phyloP scores from a whole-genome alignment of 2,329 filamentous ascomycete species.

The Zopfia rhizophila region DNA sequence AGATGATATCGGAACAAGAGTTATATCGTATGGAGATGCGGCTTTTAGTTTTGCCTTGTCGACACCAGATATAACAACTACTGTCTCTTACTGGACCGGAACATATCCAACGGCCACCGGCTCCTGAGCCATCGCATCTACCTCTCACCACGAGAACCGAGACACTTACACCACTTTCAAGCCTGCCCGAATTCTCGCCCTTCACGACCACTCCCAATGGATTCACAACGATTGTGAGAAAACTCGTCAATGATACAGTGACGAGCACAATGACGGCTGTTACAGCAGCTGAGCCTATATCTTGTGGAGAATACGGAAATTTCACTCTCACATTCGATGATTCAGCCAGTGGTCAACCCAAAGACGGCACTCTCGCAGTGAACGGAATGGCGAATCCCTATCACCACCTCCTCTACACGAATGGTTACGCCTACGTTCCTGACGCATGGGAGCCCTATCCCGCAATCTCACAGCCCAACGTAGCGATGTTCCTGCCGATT shows the following conservation, averaged over 20 bases:
- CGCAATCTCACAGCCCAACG: conserved; percentile 57
- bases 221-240: conserved; percentile 21
- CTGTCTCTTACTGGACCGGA: conserved; percentile 46
- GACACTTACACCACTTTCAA: conserved; percentile 33
- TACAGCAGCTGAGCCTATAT: conserved; percentile 23
- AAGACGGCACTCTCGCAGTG: conserved; percentile 50
- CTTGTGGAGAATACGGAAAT: conserved; percentile 58
- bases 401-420: conserved; percentile 62
- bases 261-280: conserved; percentile 5
- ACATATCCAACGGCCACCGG: conserved; percentile 39
- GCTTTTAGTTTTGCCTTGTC: conserved; percentile 42
- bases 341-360: conserved; percentile 29
- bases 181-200: conserved; percentile 24
- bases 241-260: conserved; percentile 3
- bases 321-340: conserved; percentile 52
- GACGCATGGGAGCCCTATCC: conserved; percentile 57
- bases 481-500: conserved; percentile 59
- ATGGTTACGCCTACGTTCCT: conserved; percentile 61
- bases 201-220: conserved; percentile 24
- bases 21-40: conserved; percentile 36
- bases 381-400: conserved; percentile 59
- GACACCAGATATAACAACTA: conserved; percentile 39
- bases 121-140: conserved; percentile 34
- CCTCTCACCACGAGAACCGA: conserved; percentile 34
- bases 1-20: conserved; percentile 32